Conservation (phyloP, 139 green algal genomes). For the Chlamydomonas sphaeroides region DNA sequence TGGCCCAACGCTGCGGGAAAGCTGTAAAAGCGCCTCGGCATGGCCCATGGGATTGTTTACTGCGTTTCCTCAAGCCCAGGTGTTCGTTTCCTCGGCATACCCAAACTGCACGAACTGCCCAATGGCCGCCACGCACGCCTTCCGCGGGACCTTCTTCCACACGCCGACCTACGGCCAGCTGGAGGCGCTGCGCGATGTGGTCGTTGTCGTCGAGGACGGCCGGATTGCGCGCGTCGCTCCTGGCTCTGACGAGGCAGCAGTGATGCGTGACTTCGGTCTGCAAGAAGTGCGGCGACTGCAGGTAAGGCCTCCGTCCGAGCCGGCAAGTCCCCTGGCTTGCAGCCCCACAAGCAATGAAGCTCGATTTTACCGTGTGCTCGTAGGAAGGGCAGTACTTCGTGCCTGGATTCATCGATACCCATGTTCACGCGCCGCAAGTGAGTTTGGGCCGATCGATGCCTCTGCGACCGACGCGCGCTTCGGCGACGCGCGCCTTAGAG, state of each 20-base stretch:
- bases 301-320: too few species aligned
- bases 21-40: too few species aligned
- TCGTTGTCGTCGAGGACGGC: constrained; percentile 47
- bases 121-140: constrained; percentile 18
- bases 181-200: constrained; percentile 44
- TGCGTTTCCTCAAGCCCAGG: too few species aligned
- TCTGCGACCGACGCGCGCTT: too few species aligned
- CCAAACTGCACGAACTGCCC: too few species aligned
- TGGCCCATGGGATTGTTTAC: too few species aligned
- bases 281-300: constrained; percentile 18
- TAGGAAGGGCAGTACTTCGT: constrained; percentile 59
- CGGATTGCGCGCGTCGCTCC: constrained; percentile 37
- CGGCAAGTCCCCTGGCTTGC: too few species aligned
- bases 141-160: constrained; percentile 55
- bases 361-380: too few species aligned
- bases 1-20: too few species aligned
- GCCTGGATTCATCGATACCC: constrained; percentile 60
- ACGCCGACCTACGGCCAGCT: constrained; percentile 51
- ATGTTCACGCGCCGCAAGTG: constrained; percentile 61
- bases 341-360: too few species aligned
- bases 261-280: constrained; percentile 25
- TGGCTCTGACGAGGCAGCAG: constrained; percentile 25
- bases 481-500: too few species aligned
- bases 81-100: too few species aligned
- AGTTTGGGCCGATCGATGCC: not conserved